Conservation (phyloP, 306 rosid species). For the Cicer cuneatum region DNA sequence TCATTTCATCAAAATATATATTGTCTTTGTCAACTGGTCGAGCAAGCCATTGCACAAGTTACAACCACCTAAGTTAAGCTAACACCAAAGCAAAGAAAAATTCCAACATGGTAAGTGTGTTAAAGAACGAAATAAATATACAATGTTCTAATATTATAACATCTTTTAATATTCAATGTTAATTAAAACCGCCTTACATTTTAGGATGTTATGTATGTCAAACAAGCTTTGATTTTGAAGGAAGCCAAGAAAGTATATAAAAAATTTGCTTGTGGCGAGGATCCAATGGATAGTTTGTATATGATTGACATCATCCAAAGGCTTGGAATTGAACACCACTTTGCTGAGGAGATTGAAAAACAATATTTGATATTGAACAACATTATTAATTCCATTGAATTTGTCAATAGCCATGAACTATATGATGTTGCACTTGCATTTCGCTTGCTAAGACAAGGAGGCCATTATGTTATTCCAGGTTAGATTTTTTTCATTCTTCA, state of each 20-base stretch:
- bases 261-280: conserved; percentile 20
- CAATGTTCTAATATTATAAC: not conserved
- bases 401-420: conserved; percentile 12
- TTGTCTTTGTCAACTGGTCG: no score
- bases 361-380: conserved; percentile 17
- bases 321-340: conserved; percentile 51
- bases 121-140: not conserved
- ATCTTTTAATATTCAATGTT: not conserved
- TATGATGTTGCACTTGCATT: conserved; percentile 32
- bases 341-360: conserved; percentile 47
- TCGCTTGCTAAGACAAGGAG: conserved; percentile 41
- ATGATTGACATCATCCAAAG: conserved; percentile 51
- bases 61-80: not conserved
- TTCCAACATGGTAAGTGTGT: not conserved
- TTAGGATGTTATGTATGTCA: conserved; percentile 24
- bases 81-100: no score
- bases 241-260: conserved; percentile 30
- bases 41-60: not conserved
- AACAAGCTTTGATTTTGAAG: conserved; percentile 35
- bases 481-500: no score
- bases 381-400: not conserved
- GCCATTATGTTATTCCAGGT: conserved; percentile 45
- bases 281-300: conserved; percentile 37
- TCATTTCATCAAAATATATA: no score
- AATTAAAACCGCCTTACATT: not conserved